Evolutionary conservation across 2,329 filamentous ascomycete species (phyloP).

Genomic region (Microsporum audouinii): DNA sequence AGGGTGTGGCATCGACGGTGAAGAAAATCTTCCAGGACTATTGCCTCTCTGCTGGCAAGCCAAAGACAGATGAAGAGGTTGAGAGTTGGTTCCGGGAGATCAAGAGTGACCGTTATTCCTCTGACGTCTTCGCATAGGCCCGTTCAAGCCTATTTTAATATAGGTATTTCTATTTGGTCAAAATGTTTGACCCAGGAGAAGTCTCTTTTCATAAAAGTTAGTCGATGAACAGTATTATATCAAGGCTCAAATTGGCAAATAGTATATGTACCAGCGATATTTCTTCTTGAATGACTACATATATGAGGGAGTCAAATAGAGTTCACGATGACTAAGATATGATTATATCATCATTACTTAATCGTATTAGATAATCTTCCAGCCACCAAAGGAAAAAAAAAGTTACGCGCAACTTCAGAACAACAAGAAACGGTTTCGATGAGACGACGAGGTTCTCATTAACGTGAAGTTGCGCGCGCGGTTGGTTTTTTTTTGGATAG

Average conservation of each 20-base stretch:
- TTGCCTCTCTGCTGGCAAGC: neutral
- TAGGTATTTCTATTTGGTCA: neutral
- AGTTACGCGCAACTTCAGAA: neutral
- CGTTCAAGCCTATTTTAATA: neutral
- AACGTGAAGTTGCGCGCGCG: neutral
- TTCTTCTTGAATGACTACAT: too few relatives aligned
- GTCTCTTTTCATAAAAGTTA: too few relatives aligned
- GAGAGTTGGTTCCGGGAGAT: neutral
- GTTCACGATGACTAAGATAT: neutral
- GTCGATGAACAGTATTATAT: too few relatives aligned
- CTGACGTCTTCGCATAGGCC: neutral
- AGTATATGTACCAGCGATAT: too few relatives aligned
- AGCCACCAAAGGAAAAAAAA: neutral
- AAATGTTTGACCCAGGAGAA: neutral
- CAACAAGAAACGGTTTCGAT: neutral
- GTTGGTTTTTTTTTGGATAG: constrained; percentile 5
- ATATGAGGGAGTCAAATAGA: neutral
- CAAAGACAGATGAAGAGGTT: neutral
- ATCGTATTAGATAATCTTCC: neutral
- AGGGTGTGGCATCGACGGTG: neutral
- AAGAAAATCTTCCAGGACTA: constrained; percentile 3
- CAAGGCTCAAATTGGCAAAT: too few relatives aligned
- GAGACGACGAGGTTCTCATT: neutral
- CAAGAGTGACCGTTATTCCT: neutral
- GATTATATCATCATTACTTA: neutral